Evolutionary conservation across 805 yeast species (phyloP), one percentile per base, ranked within the genome.

Genomic region (Ogataea paraovalis): DNA sequence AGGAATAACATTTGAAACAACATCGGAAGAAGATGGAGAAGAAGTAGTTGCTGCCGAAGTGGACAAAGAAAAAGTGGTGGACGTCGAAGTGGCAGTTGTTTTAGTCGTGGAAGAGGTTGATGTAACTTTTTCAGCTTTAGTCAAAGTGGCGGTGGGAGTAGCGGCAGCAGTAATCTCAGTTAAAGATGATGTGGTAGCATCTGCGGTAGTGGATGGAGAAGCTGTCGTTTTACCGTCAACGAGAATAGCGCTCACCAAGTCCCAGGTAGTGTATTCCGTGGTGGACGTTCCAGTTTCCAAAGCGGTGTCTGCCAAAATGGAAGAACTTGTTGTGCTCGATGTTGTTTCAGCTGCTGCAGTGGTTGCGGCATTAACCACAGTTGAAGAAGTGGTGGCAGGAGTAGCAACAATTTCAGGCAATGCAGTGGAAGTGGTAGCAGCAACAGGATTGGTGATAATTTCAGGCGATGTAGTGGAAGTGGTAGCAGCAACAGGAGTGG

Each of bases 1-100:
- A 55, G 92, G 92, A 33, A 60, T 53, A 39, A 56, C 54, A 5
- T 61, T 53, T 30, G 64, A 49, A 21, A 56, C 57, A 20, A 70
- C 51, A 33, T 63, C 53, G 16, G 72, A 55, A 28, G 28, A 25
- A 39, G 59, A 42, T n/a, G 64, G 45, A 28, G 62, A 42, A 20
- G 59, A 43, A 18, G 64, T 39, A 21, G 65, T 34, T 9, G 45
- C 19, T 55, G 38, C 22, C 55, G 38, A 34, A 7, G 38, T 34
- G 5, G 38, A 16, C 4, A 20, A 13, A 34, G 38, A n/a, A 7
- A 14, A 30, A 6, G 34, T 12, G 14, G 34, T 10, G 34, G 34
- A 30, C 16, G 34, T 20, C 4, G 58, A 8, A 19, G 53, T 39
- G n/a, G 59, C 30, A 7, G 57, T 42, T 18, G 56, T 18, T 18